A percentile compares a stretch with the other conserved stretches of the same genome.
Evolutionary conservation across 129 eudicot species (phyloP).

Genomic region (Glebionis coronaria): DNA sequence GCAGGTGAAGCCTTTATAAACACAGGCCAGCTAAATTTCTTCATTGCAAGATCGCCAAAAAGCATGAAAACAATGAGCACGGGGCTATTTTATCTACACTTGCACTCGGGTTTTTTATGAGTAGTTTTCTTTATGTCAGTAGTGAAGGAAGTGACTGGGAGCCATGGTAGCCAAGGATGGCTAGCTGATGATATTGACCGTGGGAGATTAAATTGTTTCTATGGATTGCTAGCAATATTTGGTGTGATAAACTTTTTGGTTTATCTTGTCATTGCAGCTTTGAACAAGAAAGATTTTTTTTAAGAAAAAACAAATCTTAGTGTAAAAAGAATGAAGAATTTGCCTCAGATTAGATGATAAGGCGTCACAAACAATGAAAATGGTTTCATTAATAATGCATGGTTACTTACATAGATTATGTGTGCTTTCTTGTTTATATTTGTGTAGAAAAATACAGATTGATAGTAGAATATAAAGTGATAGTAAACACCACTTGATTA

Average conservation of each 20-base stretch:
- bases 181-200: constrained; percentile 73
- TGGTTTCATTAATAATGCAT: constrained; percentile 17
- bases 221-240: constrained; percentile 52
- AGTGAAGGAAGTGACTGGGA: constrained; percentile 64
- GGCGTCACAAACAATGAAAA: constrained; percentile 23
- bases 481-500: too few relatives aligned
- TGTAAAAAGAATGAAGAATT: too few relatives aligned
- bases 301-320: too few relatives aligned
- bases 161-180: constrained; percentile 57
- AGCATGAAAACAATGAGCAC: constrained; percentile 99
- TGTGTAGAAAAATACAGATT: too few relatives aligned
- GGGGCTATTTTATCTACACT: constrained; percentile 83
- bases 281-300: constrained; percentile 69
- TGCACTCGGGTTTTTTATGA: constrained; percentile 79
- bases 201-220: constrained; percentile 74
- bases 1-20: constrained; percentile 90
- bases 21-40: constrained; percentile 92
- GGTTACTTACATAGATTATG: constrained; percentile 6
- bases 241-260: constrained; percentile 56
- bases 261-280: constrained; percentile 63
- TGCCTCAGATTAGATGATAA: too few relatives aligned
- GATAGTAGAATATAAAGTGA: too few relatives aligned
- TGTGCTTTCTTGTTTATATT: constrained; percentile 34
- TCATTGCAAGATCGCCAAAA: constrained; percentile 91
- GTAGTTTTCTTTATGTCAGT: constrained; percentile 79